A percentile compares a stretch with the other conserved stretches of the same genome.
phyloP scores from a whole-genome alignment of 208 protist genomes.

The Trypanosoma rangeli region DNA sequence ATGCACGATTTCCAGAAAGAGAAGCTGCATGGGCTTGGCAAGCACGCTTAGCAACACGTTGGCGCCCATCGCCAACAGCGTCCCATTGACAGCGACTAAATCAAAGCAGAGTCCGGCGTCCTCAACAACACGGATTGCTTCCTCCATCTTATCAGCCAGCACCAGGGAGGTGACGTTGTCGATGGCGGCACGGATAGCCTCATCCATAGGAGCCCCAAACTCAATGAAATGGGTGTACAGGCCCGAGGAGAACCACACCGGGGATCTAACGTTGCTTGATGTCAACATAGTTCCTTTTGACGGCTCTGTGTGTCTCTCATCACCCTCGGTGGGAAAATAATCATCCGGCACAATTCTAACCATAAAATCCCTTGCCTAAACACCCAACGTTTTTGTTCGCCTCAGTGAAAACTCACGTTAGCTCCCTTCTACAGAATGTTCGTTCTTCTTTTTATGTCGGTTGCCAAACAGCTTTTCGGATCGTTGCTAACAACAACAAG shows the following conservation, averaged over 20 bases:
- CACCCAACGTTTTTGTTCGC: not conserved
- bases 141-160: conserved; percentile 19
- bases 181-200: conserved; percentile 3
- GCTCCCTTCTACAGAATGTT: too few species aligned
- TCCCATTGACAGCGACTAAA: conserved; percentile 22
- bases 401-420: not conserved
- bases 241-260: not conserved
- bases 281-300: not conserved
- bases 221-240: not conserved
- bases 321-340: conserved; percentile 28
- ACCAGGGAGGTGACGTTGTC: conserved; percentile 9
- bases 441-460: too few species aligned
- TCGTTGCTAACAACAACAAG: not conserved
- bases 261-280: not conserved
- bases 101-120: not conserved
- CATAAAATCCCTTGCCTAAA: conserved; percentile 12
- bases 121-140: not conserved
- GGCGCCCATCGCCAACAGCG: conserved; percentile 5
- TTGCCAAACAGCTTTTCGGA: not conserved
- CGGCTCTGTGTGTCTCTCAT: not conserved
- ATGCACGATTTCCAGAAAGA: conserved; percentile 9
- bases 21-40: conserved; percentile 1
- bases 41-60: conserved; percentile 14
- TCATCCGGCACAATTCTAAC: conserved; percentile 29
- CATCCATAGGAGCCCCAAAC: not conserved